Evolutionary conservation across 1,139 yeast species (phyloP).

Genomic region (Ogataea hybrid): DNA sequence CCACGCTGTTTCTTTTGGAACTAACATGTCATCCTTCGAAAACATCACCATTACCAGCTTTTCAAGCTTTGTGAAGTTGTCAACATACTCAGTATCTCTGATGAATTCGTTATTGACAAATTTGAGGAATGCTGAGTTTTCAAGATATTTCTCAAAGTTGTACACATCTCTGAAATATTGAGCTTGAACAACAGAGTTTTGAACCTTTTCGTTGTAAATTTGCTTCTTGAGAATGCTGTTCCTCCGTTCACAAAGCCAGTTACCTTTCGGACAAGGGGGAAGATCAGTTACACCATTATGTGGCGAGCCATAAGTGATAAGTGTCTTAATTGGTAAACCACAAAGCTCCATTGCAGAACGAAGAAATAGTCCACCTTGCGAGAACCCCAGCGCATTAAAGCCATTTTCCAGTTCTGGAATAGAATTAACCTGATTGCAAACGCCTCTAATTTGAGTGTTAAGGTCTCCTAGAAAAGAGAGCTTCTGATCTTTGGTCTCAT

Average conservation of each 20-base stretch:
- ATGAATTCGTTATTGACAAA: constrained; percentile 61
- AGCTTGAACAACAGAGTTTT: constrained; percentile 62
- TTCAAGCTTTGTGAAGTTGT: constrained; percentile 43
- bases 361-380: constrained; percentile 78
- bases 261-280: constrained; percentile 55
- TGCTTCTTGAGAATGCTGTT: constrained; percentile 56
- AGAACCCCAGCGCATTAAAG: constrained; percentile 74
- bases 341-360: constrained; percentile 65
- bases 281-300: constrained; percentile 75
- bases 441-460: constrained; percentile 41
- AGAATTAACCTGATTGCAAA: constrained; percentile 32
- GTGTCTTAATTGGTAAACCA: constrained; percentile 45
- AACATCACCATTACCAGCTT: constrained; percentile 61
- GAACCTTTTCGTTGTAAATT: constrained; percentile 60
- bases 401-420: constrained; percentile 40
- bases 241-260: constrained; percentile 60
- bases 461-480: constrained; percentile 61
- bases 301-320: constrained; percentile 80
- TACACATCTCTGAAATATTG: constrained; percentile 67
- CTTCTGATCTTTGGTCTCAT: constrained; percentile 51
- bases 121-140: constrained; percentile 41
- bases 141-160: constrained; percentile 29
- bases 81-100: constrained; percentile 36
- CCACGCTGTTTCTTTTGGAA: constrained; percentile 73
- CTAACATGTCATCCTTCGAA: constrained; percentile 59